A percentile compares a stretch with the other conserved stretches of the same genome.
These are phyloP conservation scores for Chlorella sp. DNA, from an alignment of 139 green algal genomes.

Conservation along the genomic window DNA sequence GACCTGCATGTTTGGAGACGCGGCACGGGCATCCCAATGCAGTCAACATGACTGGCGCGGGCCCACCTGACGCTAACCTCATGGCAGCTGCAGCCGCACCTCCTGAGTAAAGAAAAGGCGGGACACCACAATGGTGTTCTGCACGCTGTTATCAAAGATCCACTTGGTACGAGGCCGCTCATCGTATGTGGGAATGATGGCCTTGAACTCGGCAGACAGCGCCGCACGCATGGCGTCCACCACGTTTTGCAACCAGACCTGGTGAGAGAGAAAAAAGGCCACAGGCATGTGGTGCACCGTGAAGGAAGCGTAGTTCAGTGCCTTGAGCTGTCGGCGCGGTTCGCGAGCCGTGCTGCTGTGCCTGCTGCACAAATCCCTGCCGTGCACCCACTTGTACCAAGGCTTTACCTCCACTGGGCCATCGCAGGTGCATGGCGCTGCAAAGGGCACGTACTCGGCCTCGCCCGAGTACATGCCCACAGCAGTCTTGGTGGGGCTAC, in stretches of 20 bases:
- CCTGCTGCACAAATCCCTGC: too few species aligned
- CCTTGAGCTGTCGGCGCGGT: too few species aligned
- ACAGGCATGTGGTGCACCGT: too few species aligned
- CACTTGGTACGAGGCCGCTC: conserved; percentile 86
- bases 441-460: conserved; percentile 89
- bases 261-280: background rate
- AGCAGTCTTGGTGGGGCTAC: conserved; percentile 70
- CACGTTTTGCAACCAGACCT: conserved; percentile 75
- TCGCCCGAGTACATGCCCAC: conserved; percentile 88
- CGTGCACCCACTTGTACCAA: too few species aligned
- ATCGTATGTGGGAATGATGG: conserved; percentile 87
- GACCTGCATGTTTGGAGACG: conserved; percentile 67
- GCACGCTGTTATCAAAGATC: conserved; percentile 88
- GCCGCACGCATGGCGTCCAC: conserved; percentile 84
- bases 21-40: too few species aligned
- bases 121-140: conserved; percentile 88
- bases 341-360: too few species aligned
- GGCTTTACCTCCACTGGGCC: conserved; percentile 79
- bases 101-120: conserved; percentile 92
- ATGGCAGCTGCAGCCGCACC: background rate
- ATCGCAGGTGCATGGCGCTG: conserved; percentile 73
- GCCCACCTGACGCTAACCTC: too few species aligned
- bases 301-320: too few species aligned
- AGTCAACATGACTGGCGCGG: too few species aligned
- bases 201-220: conserved; percentile 80